Evolutionary conservation across 2,329 filamentous ascomycete genomes (phyloP).

Genomic region (Penicillium frequentans): DNA sequence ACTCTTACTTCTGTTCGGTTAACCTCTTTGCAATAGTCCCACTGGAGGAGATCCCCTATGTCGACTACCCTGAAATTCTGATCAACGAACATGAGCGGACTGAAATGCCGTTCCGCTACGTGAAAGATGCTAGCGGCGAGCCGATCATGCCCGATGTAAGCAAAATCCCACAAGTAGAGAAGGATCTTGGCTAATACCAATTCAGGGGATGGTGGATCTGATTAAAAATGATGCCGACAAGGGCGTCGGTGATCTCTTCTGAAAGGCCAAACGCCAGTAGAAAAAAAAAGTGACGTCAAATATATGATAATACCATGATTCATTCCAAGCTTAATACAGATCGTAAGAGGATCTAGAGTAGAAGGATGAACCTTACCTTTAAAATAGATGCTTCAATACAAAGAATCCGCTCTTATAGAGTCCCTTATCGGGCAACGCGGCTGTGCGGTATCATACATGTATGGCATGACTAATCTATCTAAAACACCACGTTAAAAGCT

Average conservation of each 20-base stretch:
- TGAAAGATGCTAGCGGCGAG: slow-evolving; percentile 69
- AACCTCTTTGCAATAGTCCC: slow-evolving; percentile 55
- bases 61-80: slow-evolving; percentile 86
- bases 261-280: slow-evolving; percentile 10
- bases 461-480: not conserved
- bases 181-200: slow-evolving; percentile 9
- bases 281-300: not conserved
- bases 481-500: not conserved
- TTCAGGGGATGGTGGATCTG: slow-evolving; percentile 87
- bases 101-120: slow-evolving; percentile 97
- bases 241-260: slow-evolving; percentile 82
- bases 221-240: slow-evolving; percentile 95
- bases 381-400: not conserved
- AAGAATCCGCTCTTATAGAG: slow-evolving; percentile 12
- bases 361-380: too few species aligned
- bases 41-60: slow-evolving; percentile 74
- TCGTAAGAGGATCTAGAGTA: too few species aligned
- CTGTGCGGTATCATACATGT: not conserved
- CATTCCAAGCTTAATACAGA: not conserved
- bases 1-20: not conserved
- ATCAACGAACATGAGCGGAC: slow-evolving; percentile 92
- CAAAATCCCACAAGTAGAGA: slow-evolving; percentile 14
- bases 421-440: slow-evolving; percentile 9
- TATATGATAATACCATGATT: not conserved
- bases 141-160: slow-evolving; percentile 89